Conservation (phyloP, 2,329 filamentous ascomycete species). For the Cytospora paraplurivora region DNA sequence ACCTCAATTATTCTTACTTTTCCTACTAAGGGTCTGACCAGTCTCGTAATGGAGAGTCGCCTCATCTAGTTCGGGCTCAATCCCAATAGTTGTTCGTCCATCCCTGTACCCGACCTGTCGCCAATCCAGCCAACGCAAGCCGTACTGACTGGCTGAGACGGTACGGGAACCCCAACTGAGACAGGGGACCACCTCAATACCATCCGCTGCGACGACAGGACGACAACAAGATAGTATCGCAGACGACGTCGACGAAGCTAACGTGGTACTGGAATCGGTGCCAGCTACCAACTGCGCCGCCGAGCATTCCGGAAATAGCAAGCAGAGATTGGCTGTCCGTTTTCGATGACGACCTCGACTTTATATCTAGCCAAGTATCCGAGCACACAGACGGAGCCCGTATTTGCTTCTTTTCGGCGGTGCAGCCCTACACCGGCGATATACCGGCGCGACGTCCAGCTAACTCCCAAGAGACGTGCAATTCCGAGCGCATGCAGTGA, state of each 20-base stretch:
- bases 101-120: conserved; percentile 9
- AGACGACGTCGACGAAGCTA: conserved; percentile 8
- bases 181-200: background rate
- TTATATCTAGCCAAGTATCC: background rate
- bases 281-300: background rate
- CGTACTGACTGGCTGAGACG: conserved; percentile 15
- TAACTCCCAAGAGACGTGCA: background rate
- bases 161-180: background rate
- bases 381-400: background rate
- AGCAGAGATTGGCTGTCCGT: background rate
- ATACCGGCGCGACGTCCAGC: background rate
- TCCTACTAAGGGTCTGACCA: background rate
- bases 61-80: background rate
- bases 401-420: background rate
- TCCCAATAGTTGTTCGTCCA: background rate
- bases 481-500: too few relatives aligned
- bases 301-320: background rate
- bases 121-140: conserved; percentile 4
- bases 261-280: conserved; percentile 2
- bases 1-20: background rate
- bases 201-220: conserved; percentile 11
- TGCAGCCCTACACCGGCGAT: background rate
- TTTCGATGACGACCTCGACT: background rate
- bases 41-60: background rate
- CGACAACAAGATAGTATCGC: background rate